A percentile compares a stretch with the other conserved stretches of the same genome.
Conservation (phyloP, 2,329 filamentous ascomycete species). For the Lachnellula subtilissima region DNA sequence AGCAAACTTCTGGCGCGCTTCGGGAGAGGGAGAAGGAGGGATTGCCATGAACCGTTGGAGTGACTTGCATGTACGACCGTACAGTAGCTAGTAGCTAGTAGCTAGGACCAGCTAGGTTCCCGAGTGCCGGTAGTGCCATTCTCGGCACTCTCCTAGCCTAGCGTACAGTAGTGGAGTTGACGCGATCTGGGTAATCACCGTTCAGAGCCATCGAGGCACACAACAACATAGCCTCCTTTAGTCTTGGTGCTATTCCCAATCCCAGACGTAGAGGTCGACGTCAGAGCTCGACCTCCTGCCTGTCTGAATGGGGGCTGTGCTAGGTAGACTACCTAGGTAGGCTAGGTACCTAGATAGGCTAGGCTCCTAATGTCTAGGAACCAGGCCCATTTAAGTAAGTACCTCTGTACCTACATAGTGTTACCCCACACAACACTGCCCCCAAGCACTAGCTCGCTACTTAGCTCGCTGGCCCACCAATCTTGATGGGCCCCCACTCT, state of each 20-base stretch:
- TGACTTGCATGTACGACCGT: not conserved
- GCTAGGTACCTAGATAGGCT: not conserved
- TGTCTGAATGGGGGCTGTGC: too few relatives aligned
- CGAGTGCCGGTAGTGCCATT: constrained; percentile 2
- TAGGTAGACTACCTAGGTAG: not conserved
- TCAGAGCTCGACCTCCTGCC: too few relatives aligned
- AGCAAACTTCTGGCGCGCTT: not conserved
- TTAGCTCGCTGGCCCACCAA: not conserved
- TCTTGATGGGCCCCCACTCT: not conserved
- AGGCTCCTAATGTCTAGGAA: not conserved
- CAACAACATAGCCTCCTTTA: not conserved
- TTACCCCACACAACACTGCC: not conserved
- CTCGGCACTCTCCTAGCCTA: not conserved
- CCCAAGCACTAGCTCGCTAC: not conserved
- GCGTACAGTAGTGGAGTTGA: not conserved
- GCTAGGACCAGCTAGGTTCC: not conserved
- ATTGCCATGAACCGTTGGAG: not conserved
- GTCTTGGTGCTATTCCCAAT: not conserved
- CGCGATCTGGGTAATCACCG: not conserved
- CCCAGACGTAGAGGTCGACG: too few relatives aligned
- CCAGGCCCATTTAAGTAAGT: not conserved
- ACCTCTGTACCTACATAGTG: not conserved
- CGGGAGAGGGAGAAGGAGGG: not conserved
- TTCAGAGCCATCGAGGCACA: not conserved
- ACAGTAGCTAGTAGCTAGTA: not conserved